phyloP scores from a whole-genome alignment of 2,329 filamentous ascomycete species.

The Chaetomium strumarium region DNA sequence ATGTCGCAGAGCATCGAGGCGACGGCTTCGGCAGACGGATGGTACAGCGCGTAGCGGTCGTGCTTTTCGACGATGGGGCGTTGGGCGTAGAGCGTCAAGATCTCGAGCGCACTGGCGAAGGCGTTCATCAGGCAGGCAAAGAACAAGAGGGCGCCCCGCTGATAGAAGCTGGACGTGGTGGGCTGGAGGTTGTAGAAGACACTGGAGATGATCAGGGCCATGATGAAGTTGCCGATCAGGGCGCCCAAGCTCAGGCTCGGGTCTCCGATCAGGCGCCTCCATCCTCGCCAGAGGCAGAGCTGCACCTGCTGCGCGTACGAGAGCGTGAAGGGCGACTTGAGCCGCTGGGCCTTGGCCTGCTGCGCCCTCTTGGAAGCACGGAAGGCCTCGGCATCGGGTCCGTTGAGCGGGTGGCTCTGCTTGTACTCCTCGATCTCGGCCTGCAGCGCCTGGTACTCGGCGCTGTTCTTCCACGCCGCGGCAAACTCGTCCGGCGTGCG shows the following conservation, averaged over 20 bases:
- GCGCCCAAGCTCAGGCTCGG: conserved; percentile 49
- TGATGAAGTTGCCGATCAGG: conserved; percentile 65
- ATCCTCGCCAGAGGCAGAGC: conserved; percentile 77
- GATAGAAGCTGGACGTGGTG: conserved; percentile 68
- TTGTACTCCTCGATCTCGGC: conserved; percentile 53
- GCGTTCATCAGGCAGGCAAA: conserved; percentile 84
- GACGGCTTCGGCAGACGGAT: conserved; percentile 43
- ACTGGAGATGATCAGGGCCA: conserved; percentile 71
- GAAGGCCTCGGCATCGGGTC: conserved; percentile 52
- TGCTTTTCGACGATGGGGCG: conserved; percentile 92
- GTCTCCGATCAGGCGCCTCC: conserved; percentile 69
- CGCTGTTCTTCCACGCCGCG: conserved; percentile 50
- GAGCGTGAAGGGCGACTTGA: conserved; percentile 75
- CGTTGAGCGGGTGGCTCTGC: conserved; percentile 45
- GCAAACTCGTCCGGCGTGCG: conserved; percentile 59
- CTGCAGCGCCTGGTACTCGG: conserved; percentile 45
- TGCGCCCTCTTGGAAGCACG: conserved; percentile 45
- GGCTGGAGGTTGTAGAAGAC: conserved; percentile 72
- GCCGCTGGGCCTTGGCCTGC: conserved; percentile 53
- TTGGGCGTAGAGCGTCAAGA: conserved; percentile 80
- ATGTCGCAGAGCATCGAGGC: no score
- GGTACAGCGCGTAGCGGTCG: conserved; percentile 77
- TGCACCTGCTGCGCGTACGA: conserved; percentile 69
- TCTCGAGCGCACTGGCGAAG: conserved; percentile 75
- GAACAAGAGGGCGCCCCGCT: conserved; percentile 74